phyloP scores from a whole-genome alignment of 371 early-diverging fungal species.

The Entomophthora muscae region DNA sequence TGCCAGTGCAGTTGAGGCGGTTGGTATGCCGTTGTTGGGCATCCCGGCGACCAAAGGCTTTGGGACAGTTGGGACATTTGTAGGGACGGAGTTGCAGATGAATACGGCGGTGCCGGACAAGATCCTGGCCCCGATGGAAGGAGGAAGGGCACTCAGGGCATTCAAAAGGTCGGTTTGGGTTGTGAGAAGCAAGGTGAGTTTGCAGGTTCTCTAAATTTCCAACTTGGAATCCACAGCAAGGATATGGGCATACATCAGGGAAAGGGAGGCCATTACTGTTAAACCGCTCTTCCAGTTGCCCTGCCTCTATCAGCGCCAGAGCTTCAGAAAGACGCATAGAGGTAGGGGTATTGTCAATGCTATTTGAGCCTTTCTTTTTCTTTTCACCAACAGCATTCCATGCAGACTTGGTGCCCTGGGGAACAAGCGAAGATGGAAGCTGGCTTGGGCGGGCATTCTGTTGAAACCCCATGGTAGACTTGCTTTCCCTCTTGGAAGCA shows the following conservation, averaged over 20 bases:
- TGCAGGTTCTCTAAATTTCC: not conserved
- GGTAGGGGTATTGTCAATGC: not conserved
- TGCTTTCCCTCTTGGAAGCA: not conserved
- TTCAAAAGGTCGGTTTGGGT: conserved; percentile 15
- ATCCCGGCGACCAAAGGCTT: conserved; percentile 32
- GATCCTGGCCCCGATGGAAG: conserved; percentile 36
- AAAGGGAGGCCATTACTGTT: not conserved
- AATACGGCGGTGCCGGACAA: conserved; percentile 31
- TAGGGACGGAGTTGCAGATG: conserved; percentile 31
- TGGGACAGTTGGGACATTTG: conserved; percentile 23
- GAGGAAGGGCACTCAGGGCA: conserved; percentile 24
- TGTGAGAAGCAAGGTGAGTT: not conserved
- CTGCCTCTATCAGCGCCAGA: not conserved
- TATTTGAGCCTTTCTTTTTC: not conserved
- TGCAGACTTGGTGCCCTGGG: not conserved
- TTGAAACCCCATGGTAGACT: not conserved
- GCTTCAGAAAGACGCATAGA: not conserved
- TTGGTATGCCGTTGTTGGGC: conserved; percentile 28
- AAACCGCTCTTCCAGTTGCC: not conserved
- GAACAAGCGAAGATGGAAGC: not conserved
- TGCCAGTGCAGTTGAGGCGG: not conserved
- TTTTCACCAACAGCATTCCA: not conserved
- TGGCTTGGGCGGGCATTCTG: not conserved
- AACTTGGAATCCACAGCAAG: not conserved
- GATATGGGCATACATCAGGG: not conserved